A percentile compares a stretch with the other conserved stretches of the same genome.
Evolutionary conservation across 2,329 filamentous ascomycete genomes (phyloP).

Genomic region (Fusarium goolgardi): DNA sequence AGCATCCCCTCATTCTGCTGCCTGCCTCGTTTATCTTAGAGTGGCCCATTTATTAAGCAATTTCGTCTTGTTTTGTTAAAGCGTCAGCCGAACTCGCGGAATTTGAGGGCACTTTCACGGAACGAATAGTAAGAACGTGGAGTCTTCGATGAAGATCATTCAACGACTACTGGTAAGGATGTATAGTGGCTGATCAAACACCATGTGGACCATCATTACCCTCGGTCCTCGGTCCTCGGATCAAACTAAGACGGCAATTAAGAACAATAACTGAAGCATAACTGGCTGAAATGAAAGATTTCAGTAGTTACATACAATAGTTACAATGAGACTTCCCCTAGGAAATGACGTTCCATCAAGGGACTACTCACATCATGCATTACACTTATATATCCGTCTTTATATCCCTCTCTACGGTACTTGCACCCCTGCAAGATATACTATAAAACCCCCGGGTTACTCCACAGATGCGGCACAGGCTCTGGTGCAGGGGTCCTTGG

Average conservation of each 20-base stretch:
- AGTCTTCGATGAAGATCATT: slow-evolving; percentile 13
- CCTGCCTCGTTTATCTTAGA: slow-evolving; percentile 1
- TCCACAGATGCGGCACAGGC: neutral
- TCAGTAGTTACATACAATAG: neutral
- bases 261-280: neutral
- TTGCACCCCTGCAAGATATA: neutral
- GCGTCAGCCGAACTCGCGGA: neutral
- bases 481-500: neutral
- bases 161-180: neutral
- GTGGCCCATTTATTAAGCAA: neutral
- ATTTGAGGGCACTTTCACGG: neutral
- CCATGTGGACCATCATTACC: neutral
- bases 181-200: neutral
- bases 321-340: neutral
- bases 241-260: neutral
- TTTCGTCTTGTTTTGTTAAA: neutral
- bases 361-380: neutral
- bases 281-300: neutral
- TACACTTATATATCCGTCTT: neutral
- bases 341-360: neutral
- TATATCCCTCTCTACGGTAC: neutral
- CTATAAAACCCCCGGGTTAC: neutral
- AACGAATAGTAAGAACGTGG: slow-evolving; percentile 3
- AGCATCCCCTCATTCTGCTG: neutral
- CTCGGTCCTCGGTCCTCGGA: neutral